These are phyloP conservation scores for Ilex paraguariensis DNA, from an alignment of 305 asterid genomes.

Conservation along the genomic window DNA sequence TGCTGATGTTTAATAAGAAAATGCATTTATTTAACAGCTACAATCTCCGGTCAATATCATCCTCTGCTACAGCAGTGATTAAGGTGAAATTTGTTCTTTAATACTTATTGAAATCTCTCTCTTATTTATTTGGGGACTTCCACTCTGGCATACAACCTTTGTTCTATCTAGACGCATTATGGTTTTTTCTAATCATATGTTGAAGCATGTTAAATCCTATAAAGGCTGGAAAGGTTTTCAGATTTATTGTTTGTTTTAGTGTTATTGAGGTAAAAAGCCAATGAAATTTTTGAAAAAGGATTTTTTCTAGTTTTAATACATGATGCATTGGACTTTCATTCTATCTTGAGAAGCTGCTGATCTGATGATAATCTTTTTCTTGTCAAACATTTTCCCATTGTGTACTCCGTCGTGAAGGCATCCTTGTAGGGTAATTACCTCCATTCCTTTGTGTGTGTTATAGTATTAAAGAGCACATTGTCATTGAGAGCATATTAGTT, in stretches of 20 bases:
- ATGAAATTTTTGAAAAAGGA: neutral
- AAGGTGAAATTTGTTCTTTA: constrained; percentile 46
- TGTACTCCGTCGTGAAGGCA: neutral
- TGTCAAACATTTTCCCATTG: neutral
- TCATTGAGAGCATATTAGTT: neutral
- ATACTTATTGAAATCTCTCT: neutral
- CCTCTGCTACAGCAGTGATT: constrained; percentile 86
- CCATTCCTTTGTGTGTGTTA: neutral
- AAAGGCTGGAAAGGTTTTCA: neutral
- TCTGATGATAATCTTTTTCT: neutral
- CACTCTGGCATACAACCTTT: neutral
- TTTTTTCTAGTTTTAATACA: neutral
- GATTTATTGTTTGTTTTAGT: neutral
- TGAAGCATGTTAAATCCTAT: neutral
- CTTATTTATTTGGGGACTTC: constrained; percentile 9
- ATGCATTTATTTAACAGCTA: constrained; percentile 47
- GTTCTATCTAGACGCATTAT: neutral
- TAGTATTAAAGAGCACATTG: neutral
- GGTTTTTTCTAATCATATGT: neutral
- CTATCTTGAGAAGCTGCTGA: neutral
- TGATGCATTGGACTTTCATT: neutral
- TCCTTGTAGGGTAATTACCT: neutral
- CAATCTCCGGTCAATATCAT: constrained; percentile 92
- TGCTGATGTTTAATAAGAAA: constrained; percentile 15
- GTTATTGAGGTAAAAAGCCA: neutral